Evolutionary conservation across 371 early-diverging fungal genomes (phyloP).

Genomic region (Mucor irregularis): DNA sequence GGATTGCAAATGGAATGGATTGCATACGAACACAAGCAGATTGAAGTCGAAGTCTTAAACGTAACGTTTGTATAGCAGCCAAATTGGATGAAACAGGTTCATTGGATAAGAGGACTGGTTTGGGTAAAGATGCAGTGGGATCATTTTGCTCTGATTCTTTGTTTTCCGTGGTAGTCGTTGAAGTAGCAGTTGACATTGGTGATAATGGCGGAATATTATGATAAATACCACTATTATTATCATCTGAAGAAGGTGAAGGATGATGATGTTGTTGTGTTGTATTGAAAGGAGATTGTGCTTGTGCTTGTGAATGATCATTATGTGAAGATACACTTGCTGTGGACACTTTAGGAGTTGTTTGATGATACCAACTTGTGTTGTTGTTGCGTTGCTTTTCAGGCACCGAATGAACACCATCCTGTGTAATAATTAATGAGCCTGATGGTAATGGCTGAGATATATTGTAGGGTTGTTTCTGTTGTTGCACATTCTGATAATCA

Average conservation of each 20-base stretch:
- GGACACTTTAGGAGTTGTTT: too few relatives aligned
- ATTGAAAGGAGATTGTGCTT: neutral
- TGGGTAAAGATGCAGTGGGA: neutral
- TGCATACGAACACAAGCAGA: constrained; percentile 34
- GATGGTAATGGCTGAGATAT: neutral
- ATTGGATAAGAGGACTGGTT: constrained; percentile 12
- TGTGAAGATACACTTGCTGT: too few relatives aligned
- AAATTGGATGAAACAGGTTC: constrained; percentile 32
- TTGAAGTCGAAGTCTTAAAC: constrained; percentile 41
- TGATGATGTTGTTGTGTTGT: neutral
- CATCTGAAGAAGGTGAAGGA: neutral
- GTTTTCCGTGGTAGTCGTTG: neutral
- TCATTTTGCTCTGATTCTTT: neutral
- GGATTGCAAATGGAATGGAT: constrained; percentile 30
- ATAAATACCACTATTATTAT: neutral
- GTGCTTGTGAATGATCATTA: too few relatives aligned
- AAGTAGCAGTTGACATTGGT: constrained; percentile 13
- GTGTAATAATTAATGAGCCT: constrained; percentile 29
- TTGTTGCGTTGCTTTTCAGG: neutral
- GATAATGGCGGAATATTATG: constrained; percentile 19
- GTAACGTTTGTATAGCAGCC: constrained; percentile 46
- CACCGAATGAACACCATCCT: constrained; percentile 19
- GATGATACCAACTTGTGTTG: constrained; percentile 6
- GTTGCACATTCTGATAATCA: neutral
- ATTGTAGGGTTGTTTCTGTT: neutral